These are phyloP conservation scores for Evernia prunastri DNA, from an alignment of 495 filamentous ascomycete species.

Conservation along the genomic window DNA sequence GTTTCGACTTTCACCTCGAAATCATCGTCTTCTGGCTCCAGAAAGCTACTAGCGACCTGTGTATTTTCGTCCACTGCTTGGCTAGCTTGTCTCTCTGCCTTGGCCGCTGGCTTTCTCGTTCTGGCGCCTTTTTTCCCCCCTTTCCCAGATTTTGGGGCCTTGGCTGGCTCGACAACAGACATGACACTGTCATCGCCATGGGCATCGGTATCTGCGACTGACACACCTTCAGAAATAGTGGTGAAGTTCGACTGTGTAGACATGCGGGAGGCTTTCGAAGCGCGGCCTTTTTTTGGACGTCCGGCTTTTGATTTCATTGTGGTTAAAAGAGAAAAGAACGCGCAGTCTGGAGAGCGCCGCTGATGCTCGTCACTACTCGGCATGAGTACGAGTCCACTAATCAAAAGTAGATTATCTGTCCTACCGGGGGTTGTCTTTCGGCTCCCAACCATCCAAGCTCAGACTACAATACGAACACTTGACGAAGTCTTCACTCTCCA, in stretches of 20 bases:
- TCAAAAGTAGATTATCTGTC: slow-evolving; percentile 30
- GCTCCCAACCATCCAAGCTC: slow-evolving; percentile 85
- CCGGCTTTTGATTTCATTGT: slow-evolving; percentile 47
- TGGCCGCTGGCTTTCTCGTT: slow-evolving; percentile 43
- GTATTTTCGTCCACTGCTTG: slow-evolving; percentile 56
- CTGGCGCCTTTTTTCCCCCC: slow-evolving; percentile 47
- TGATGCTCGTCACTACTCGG: slow-evolving; percentile 71
- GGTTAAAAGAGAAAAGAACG: slow-evolving; percentile 62
- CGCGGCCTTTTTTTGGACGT: slow-evolving; percentile 49
- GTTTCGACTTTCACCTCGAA: slow-evolving; percentile 39
- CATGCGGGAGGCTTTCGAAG: slow-evolving; percentile 63
- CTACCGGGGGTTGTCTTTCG: slow-evolving; percentile 78
- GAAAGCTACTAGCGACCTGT: slow-evolving; percentile 40
- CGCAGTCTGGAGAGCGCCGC: slow-evolving; percentile 67
- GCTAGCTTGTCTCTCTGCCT: slow-evolving; percentile 34
- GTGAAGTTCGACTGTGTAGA: slow-evolving; percentile 62
- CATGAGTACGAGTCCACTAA: slow-evolving; percentile 29
- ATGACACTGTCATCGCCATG: slow-evolving; percentile 66
- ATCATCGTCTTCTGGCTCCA: slow-evolving; percentile 36
- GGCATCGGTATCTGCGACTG: slow-evolving; percentile 41
- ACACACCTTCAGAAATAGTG: slow-evolving; percentile 46
- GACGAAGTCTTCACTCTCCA: slow-evolving; percentile 73
- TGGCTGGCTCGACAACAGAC: slow-evolving; percentile 40
- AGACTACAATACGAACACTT: slow-evolving; percentile 84
- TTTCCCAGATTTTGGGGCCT: slow-evolving; percentile 46